Conservation (phyloP, 176 grass and related monocot species). For the Calamus simplicifolius region DNA sequence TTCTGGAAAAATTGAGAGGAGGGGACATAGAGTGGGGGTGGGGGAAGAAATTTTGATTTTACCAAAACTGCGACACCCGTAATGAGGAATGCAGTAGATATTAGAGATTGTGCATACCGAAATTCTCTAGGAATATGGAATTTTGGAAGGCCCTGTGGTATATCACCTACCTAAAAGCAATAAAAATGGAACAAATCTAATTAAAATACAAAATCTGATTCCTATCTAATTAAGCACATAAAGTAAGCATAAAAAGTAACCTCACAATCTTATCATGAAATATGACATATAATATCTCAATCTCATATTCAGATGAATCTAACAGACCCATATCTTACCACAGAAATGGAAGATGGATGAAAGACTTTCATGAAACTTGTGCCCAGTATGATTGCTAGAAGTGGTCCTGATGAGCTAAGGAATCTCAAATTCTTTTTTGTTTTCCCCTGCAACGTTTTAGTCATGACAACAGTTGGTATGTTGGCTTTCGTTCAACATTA, state of each 20-base stretch:
- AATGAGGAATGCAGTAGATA: slow-evolving; percentile 82
- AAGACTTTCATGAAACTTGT: slow-evolving; percentile 88
- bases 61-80: slow-evolving; percentile 97
- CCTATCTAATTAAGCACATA: too few relatives aligned
- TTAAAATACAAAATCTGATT: too few relatives aligned
- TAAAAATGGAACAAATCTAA: background rate
- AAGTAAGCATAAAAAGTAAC: too few relatives aligned
- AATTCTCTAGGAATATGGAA: slow-evolving; percentile 80
- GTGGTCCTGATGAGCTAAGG: slow-evolving; percentile 69
- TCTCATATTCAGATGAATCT: background rate
- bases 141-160: slow-evolving; percentile 86
- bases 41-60: slow-evolving; percentile 8
- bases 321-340: slow-evolving; percentile 48
- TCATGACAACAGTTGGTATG: slow-evolving; percentile 5
- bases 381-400: slow-evolving; percentile 82
- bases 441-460: slow-evolving; percentile 54
- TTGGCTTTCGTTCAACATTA: background rate
- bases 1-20: too few relatives aligned
- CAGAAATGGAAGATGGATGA: slow-evolving; percentile 71
- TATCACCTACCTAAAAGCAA: slow-evolving; percentile 73
- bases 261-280: background rate
- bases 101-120: slow-evolving; percentile 56
- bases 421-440: slow-evolving; percentile 56
- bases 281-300: background rate
- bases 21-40: background rate